These are phyloP conservation scores for Erodium chrysanthum DNA, from an alignment of 441 rosid genomes.

Conservation along the genomic window DNA sequence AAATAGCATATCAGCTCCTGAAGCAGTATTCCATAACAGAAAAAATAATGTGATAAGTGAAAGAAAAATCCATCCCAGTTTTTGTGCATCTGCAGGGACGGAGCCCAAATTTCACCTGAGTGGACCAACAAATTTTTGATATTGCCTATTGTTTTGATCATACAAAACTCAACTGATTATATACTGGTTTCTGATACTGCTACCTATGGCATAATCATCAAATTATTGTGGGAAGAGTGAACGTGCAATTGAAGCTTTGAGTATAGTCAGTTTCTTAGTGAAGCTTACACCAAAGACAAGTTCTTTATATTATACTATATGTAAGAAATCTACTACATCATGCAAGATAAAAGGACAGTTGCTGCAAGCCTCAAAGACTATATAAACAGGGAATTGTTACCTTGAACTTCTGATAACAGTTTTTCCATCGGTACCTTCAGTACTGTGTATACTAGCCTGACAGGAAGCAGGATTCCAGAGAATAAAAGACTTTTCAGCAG, in stretches of 20 bases:
- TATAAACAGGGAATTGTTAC: neutral
- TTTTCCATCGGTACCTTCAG: constrained; percentile 22
- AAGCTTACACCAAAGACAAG: neutral
- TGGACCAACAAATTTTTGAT: neutral
- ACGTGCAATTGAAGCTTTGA: neutral
- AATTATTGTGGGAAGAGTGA: neutral
- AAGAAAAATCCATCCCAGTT: constrained; percentile 9
- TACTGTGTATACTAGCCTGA: constrained; percentile 19
- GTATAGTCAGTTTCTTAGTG: neutral
- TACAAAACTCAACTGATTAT: neutral
- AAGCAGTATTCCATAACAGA: constrained; percentile 13
- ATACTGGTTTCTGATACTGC: neutral
- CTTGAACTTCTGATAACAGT: constrained; percentile 3
- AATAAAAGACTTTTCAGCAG: constrained; percentile 64
- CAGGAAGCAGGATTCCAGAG: constrained; percentile 60
- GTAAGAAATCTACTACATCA: too few relatives aligned
- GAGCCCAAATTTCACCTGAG: neutral
- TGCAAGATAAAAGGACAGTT: neutral
- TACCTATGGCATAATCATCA: neutral
- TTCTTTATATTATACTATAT: neutral
- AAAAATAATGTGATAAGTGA: constrained; percentile 5
- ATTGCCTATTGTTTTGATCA: neutral
- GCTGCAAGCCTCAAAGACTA: neutral
- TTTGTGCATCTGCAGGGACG: neutral
- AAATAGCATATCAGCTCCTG: constrained; percentile 18